Conservation (phyloP, 768 basidiomycete species). For the Melanogaster broomeanus region DNA sequence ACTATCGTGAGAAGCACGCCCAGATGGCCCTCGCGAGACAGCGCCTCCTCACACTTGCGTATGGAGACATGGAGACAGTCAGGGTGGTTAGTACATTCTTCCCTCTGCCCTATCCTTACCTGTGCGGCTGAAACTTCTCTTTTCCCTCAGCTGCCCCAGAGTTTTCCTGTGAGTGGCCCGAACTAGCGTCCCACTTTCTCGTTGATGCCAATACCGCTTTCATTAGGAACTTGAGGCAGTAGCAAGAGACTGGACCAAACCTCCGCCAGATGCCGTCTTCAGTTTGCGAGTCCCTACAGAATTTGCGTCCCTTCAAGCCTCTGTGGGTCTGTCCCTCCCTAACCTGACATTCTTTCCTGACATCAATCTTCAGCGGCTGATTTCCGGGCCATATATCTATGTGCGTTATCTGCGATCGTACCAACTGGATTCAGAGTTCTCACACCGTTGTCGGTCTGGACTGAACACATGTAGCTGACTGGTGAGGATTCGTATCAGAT, state of each 20-base stretch:
- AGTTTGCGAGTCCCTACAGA: slow-evolving; percentile 83
- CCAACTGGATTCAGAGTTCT: slow-evolving; percentile 7
- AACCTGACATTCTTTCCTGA: slow-evolving; percentile 20
- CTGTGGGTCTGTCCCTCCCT: slow-evolving; percentile 49
- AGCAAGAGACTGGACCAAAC: slow-evolving; percentile 85
- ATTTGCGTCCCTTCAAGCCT: slow-evolving; percentile 81
- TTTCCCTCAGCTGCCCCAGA: slow-evolving; percentile 60
- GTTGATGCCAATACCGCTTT: slow-evolving; percentile 7
- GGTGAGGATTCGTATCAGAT: slow-evolving; percentile 89
- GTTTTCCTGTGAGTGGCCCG: slow-evolving; percentile 53
- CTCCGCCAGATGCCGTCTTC: slow-evolving; percentile 78
- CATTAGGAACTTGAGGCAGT: slow-evolving; percentile 75
- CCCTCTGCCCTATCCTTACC: background rate
- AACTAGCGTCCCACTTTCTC: background rate
- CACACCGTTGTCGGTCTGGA: slow-evolving; percentile 20
- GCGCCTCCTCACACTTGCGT: slow-evolving; percentile 78
- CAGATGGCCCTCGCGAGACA: slow-evolving; percentile 74
- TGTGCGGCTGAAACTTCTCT: slow-evolving; percentile 2
- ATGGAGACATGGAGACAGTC: slow-evolving; percentile 86
- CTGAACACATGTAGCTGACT: slow-evolving; percentile 53
- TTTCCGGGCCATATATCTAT: slow-evolving; percentile 83
- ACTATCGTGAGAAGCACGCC: slow-evolving; percentile 52
- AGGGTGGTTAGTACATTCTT: slow-evolving; percentile 48
- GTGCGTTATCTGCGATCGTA: slow-evolving; percentile 43
- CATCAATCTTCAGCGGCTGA: slow-evolving; percentile 56